These are phyloP conservation scores for Beauveria australis DNA, from an alignment of 2,329 filamentous ascomycete genomes.

Conservation along the genomic window DNA sequence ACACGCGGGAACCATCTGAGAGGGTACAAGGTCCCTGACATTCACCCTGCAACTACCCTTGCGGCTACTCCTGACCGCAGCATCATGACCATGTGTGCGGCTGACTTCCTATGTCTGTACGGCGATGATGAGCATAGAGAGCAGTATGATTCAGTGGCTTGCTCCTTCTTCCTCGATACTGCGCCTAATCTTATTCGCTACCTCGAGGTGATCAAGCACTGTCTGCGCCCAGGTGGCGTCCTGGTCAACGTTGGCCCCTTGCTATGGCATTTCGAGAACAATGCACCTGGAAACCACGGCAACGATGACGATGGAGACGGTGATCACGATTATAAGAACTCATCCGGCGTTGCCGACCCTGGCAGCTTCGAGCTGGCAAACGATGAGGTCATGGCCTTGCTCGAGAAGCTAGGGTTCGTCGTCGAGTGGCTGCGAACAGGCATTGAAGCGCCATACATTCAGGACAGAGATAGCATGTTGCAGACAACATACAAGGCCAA, in stretches of 20 bases:
- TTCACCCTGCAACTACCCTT: conserved; percentile 59
- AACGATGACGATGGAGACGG: conserved; percentile 43
- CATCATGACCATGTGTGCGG: conserved; percentile 85
- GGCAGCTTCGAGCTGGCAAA: conserved; percentile 85
- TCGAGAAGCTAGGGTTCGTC: conserved; percentile 68
- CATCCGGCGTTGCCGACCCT: conserved; percentile 72
- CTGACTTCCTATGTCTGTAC: conserved; percentile 89
- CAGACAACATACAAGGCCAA: conserved; percentile 72
- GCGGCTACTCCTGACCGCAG: conserved; percentile 34
- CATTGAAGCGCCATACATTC: conserved; percentile 75
- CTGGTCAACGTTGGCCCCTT: conserved; percentile 88
- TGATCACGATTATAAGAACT: conserved; percentile 39
- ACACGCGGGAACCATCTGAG: conserved; percentile 67
- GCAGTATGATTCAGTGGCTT: conserved; percentile 72
- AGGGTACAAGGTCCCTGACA: conserved; percentile 68
- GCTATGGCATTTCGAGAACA: conserved; percentile 90
- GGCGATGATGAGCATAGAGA: conserved; percentile 51
- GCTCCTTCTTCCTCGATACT: conserved; percentile 95
- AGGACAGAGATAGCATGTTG: conserved; percentile 77
- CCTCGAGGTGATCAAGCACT: conserved; percentile 72
- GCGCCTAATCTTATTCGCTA: conserved; percentile 90
- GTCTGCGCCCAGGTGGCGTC: conserved; percentile 67
- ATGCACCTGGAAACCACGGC: conserved; percentile 50
- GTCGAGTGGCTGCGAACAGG: conserved; percentile 55
- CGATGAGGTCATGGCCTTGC: conserved; percentile 74